Evolutionary conservation across 2,329 filamentous ascomycete genomes (phyloP).

Genomic region (Aureobasidium namibiae): DNA sequence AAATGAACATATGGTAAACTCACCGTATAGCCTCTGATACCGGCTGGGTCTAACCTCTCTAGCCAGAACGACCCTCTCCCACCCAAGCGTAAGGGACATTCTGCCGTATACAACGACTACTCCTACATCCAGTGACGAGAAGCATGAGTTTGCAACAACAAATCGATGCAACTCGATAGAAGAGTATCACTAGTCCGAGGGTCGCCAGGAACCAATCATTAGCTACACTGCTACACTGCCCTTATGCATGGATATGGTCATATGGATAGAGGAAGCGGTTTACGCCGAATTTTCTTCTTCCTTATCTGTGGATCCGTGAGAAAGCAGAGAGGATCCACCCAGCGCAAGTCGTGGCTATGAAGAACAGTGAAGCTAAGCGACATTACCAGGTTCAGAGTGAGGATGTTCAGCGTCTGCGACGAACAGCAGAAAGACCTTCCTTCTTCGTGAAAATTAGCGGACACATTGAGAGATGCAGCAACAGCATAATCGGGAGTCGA

Average conservation of each 20-base stretch:
- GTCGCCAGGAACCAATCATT: background rate
- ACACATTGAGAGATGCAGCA: background rate
- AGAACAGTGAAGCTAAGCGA: background rate
- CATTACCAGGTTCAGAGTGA: background rate
- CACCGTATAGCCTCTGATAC: background rate
- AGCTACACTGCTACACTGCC: background rate
- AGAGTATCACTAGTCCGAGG: too few relatives aligned
- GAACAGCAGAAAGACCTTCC: background rate
- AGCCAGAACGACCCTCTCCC: background rate
- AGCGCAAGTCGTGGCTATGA: background rate
- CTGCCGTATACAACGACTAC: background rate
- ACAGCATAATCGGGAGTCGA: background rate
- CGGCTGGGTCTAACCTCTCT: background rate
- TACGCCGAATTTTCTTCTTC: background rate
- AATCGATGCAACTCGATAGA: background rate
- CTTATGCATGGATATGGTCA: background rate
- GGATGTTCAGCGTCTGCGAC: background rate
- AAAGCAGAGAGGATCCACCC: background rate
- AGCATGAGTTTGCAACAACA: background rate
- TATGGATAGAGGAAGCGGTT: background rate
- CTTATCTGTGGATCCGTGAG: background rate
- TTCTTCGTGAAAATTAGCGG: background rate
- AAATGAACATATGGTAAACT: background rate
- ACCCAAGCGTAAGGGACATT: background rate
- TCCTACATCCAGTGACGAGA: background rate